These are phyloP conservation scores for Penicillium sp. DNA, from an alignment of 2,329 filamentous ascomycete genomes.

Conservation along the genomic window DNA sequence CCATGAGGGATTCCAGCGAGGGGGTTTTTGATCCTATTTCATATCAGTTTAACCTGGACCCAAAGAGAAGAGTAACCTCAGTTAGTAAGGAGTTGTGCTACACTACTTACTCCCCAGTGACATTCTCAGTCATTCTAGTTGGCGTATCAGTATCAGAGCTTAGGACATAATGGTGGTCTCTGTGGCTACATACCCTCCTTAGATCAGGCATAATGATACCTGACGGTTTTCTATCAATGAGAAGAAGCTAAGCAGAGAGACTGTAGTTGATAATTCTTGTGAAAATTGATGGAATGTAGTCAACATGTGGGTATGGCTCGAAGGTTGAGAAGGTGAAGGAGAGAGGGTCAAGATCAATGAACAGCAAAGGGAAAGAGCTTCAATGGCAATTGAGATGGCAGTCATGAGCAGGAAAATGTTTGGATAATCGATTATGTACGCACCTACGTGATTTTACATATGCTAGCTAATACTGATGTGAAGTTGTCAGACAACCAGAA, in stretches of 20 bases:
- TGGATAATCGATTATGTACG: neutral
- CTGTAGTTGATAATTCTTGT: neutral
- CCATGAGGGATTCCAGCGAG: conserved; percentile 13
- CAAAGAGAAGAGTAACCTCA: neutral
- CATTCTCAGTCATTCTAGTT: conserved; percentile 18
- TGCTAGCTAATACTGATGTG: neutral
- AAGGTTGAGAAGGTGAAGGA: neutral
- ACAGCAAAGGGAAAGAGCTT: neutral
- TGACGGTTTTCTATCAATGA: neutral
- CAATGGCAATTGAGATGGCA: neutral
- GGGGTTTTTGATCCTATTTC: conserved; percentile 18
- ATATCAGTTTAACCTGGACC: neutral
- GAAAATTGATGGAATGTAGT: neutral
- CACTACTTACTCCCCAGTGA: conserved; percentile 17
- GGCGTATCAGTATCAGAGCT: neutral
- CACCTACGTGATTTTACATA: neutral
- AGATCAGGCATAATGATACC: conserved; percentile 1
- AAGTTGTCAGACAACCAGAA: neutral
- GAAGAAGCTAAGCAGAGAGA: neutral
- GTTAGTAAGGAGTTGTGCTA: neutral
- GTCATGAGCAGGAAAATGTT: neutral
- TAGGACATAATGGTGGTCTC: neutral
- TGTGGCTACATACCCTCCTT: conserved; percentile 8
- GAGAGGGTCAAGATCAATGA: neutral
- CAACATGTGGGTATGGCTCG: neutral